Evolutionary conservation across 2,329 filamentous ascomycete genomes (phyloP).

Genomic region (Nemania sp.): DNA sequence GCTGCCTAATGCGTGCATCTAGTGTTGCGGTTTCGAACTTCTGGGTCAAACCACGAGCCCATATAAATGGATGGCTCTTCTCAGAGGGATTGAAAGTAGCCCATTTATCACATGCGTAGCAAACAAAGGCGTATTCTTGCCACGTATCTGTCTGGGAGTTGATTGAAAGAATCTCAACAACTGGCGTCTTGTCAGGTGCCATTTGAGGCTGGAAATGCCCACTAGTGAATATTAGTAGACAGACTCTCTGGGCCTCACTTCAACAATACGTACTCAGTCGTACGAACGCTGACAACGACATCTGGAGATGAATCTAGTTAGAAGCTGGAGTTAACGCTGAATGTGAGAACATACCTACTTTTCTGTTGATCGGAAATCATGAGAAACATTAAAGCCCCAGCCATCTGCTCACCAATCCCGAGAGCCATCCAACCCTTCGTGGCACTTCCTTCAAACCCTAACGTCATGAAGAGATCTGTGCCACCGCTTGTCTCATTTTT

Average conservation of each 20-base stretch:
- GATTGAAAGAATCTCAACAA: background rate
- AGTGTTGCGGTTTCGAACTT: background rate
- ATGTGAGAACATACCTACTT: background rate
- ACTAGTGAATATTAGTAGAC: background rate
- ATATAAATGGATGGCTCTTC: conserved; percentile 5
- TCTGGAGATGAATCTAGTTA: background rate
- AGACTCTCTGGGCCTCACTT: background rate
- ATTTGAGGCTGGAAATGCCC: conserved; percentile 7
- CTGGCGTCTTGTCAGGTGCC: conserved; percentile 1
- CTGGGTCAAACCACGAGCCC: conserved; percentile 2
- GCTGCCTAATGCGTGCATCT: background rate
- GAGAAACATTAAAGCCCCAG: conserved; percentile 5
- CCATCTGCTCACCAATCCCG: conserved; percentile 10
- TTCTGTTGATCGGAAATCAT: conserved; percentile 6
- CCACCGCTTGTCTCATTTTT: conserved; percentile 5
- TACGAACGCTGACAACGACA: conserved; percentile 1
- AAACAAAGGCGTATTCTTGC: conserved; percentile 4
- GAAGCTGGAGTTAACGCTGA: background rate
- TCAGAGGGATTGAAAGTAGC: conserved; percentile 2
- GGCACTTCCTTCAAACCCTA: conserved; percentile 4
- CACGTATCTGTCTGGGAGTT: conserved; percentile 8
- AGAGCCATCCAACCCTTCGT: conserved; percentile 5
- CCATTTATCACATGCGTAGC: conserved; percentile 5
- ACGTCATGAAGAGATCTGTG: conserved; percentile 4
- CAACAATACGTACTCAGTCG: background rate